These are phyloP conservation scores for Populus tomentosa DNA, from an alignment of 441 rosid species.

Conservation along the genomic window DNA sequence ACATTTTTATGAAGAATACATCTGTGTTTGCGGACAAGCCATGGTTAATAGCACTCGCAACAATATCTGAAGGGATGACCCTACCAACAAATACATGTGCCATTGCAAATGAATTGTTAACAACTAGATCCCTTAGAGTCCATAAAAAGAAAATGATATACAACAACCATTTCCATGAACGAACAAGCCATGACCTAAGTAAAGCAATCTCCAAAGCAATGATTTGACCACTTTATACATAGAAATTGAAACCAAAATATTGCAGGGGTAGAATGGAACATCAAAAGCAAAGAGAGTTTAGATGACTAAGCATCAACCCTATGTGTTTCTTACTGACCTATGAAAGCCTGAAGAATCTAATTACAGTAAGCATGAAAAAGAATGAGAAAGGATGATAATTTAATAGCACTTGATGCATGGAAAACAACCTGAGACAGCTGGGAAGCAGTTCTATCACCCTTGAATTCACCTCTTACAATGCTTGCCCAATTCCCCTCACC, in stretches of 20 bases:
- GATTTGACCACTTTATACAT: background rate
- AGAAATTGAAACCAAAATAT: background rate
- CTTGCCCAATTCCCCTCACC: constrained; percentile 88
- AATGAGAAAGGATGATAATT: background rate
- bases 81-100: background rate
- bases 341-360: background rate
- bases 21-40: background rate
- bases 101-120: background rate
- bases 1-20: background rate
- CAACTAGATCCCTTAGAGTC: background rate
- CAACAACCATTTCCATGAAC: background rate
- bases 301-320: background rate
- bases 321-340: background rate
- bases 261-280: background rate
- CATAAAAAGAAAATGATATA: background rate
- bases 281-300: background rate
- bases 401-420: background rate
- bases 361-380: background rate
- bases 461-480: constrained; percentile 56
- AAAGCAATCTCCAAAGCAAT: background rate
- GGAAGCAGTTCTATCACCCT: constrained; percentile 65
- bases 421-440: constrained; percentile 80
- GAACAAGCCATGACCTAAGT: background rate
- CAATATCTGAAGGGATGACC: background rate
- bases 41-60: background rate